Evolutionary conservation across 2,329 filamentous ascomycete species (phyloP).

Genomic region (Uncinocarpus reesii): DNA sequence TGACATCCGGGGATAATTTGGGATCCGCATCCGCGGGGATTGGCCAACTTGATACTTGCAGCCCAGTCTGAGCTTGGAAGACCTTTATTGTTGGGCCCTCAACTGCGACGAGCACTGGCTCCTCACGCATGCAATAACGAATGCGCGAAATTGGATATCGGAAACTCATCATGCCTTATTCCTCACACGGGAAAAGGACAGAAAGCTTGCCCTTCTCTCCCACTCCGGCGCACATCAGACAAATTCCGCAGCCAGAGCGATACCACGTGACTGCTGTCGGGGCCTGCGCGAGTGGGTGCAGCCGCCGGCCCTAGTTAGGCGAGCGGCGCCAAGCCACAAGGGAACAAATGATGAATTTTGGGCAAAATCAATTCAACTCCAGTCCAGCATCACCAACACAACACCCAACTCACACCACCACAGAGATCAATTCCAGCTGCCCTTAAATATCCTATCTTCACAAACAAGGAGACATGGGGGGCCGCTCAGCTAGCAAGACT

Average conservation of each 20-base stretch:
- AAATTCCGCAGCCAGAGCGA: background rate
- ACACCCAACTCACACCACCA: conserved; percentile 21
- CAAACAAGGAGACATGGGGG: conserved; percentile 94
- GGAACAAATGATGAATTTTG: conserved; percentile 17
- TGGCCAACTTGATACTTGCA: conserved; percentile 53
- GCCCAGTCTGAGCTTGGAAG: conserved; percentile 50
- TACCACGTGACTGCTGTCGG: background rate
- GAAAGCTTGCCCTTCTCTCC: no score
- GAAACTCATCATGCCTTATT: conserved; percentile 30
- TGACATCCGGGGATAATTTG: background rate
- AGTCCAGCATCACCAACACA: conserved; percentile 18
- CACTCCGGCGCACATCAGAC: no score
- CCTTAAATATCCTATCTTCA: conserved; percentile 99
- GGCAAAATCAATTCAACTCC: conserved; percentile 17
- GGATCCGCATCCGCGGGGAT: background rate
- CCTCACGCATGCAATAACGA: conserved; percentile 28
- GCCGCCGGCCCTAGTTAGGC: conserved; percentile 25
- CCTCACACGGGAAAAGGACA: no score
- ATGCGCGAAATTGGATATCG: conserved; percentile 56
- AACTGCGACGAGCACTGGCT: conserved; percentile 55
- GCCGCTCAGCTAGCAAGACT: conserved; percentile 88
- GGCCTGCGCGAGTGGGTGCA: background rate
- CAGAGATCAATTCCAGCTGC: conserved; percentile 49
- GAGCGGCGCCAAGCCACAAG: conserved; percentile 25
- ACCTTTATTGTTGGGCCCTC: conserved; percentile 62